Evolutionary conservation across 495 filamentous ascomycete genomes (phyloP).

Genomic region (Echria macrotheca): DNA sequence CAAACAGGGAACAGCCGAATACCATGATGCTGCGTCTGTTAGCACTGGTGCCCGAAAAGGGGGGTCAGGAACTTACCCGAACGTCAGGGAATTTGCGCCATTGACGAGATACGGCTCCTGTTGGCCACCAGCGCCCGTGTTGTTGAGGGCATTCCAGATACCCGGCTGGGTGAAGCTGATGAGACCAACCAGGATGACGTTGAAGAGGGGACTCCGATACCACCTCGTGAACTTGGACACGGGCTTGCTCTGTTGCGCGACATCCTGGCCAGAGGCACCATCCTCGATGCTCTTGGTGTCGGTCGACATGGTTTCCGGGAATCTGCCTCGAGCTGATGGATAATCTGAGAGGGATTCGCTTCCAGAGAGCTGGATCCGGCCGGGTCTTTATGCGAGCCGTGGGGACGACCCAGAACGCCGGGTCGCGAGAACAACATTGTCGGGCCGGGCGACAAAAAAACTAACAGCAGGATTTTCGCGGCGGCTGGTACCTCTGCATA

Average conservation of each 20-base stretch:
- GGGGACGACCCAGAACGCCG: too few species aligned
- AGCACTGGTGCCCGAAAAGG: not conserved
- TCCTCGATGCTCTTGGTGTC: conserved; percentile 11
- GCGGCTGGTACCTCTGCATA: too few species aligned
- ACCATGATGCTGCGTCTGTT: conserved; percentile 42
- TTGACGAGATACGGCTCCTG: conserved; percentile 53
- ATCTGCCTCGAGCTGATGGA: too few species aligned
- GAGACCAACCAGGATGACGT: conserved; percentile 50
- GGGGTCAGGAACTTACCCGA: conserved; percentile 20
- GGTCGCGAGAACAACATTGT: too few species aligned
- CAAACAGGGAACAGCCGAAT: conserved; percentile 48
- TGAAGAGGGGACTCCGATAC: conserved; percentile 52
- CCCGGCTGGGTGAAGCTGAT: conserved; percentile 55
- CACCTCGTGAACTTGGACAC: conserved; percentile 32
- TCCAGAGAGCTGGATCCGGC: not conserved
- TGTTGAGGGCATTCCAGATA: conserved; percentile 56
- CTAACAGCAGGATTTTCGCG: too few species aligned
- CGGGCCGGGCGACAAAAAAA: too few species aligned
- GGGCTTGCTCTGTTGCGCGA: conserved; percentile 16
- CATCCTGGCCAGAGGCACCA: conserved; percentile 7
- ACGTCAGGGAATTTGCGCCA: conserved; percentile 54
- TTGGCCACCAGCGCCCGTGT: conserved; percentile 52
- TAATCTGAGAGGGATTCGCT: too few species aligned
- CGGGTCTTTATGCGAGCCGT: not conserved
- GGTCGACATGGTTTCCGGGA: too few species aligned